Evolutionary conservation across 805 yeast species (phyloP), one percentile per base, ranked within the genome.

Genomic region (Kluyveromyces nonfermentans): DNA sequence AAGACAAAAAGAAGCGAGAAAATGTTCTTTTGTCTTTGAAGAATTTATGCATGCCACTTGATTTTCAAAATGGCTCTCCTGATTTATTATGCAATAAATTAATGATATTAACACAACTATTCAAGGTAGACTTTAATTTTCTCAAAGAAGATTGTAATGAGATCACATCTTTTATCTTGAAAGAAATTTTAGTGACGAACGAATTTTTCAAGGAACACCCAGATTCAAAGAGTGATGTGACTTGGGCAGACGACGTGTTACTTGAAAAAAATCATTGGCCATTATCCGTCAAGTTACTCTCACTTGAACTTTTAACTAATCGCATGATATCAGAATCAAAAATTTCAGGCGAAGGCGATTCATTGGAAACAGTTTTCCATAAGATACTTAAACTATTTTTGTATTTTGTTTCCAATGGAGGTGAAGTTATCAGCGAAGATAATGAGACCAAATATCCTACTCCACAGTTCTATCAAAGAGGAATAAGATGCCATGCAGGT

Each of bases 371-470:
- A 12, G 63, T 73, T 35, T 77, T 82, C 0, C 75, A 72, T 44
- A 85, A 87, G 14, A 78, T 84, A 0, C 62, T 86, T 48, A 84
- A 82, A 52, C 63, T 87, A 21, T 68, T 87, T 25, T 68, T 76
- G 30, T 76, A 87, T 1, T 66, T 85, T 30, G 75, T 87, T 40
- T 76, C 79, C 1, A 81, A 81, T 56, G 83, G 84, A 37, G 96
- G 96, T 22, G 96, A 88, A 54, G 72, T 87, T 28, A 75, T 80
- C 2, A 49, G 73, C 42, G 58, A 62, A 46, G 47, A 57, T 19
- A 69, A 70, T 43, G 52, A 70, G 4, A 65, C 61, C 8, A 62
- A 64, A 15, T 69, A 62, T 51, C 80, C 83, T 14, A 83, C 95
- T 0, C 95, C 95, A 4, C 65, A 57, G 20, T 64, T 65, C 31